Evolutionary conservation across 2,329 filamentous ascomycete genomes (phyloP).

Genomic region (Claviceps arundinis): DNA sequence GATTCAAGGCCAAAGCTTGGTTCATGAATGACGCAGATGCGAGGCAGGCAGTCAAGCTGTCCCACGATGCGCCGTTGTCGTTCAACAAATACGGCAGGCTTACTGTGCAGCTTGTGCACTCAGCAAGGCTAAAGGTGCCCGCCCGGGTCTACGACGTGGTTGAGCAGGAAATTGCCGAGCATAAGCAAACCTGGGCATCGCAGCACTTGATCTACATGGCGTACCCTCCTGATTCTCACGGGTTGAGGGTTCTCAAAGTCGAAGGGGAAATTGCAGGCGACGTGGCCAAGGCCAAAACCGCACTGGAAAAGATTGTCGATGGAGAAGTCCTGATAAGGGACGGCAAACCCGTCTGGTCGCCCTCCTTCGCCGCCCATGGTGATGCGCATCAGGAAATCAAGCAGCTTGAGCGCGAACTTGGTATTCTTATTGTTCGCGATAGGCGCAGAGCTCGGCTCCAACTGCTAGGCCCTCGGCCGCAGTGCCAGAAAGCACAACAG

Average conservation of each 20-base stretch:
- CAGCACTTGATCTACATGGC: slow-evolving; percentile 14
- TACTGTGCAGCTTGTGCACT: slow-evolving; percentile 22
- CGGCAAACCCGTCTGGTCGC: slow-evolving; percentile 18
- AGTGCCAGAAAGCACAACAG: not conserved
- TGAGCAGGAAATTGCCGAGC: slow-evolving; percentile 14
- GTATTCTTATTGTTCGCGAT: not conserved
- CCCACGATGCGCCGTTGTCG: slow-evolving; percentile 19
- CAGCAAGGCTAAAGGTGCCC: slow-evolving; percentile 24
- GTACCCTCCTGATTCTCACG: not conserved
- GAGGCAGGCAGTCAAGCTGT: slow-evolving; percentile 16
- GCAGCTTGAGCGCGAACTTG: not conserved
- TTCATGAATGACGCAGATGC: slow-evolving; percentile 26
- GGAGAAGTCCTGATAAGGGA: slow-evolving; percentile 17
- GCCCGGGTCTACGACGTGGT: slow-evolving; percentile 20
- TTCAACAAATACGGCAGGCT: slow-evolving; percentile 20
- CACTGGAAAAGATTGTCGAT: slow-evolving; percentile 19
- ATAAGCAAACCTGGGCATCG: slow-evolving; percentile 17
- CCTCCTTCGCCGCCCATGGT: slow-evolving; percentile 11
- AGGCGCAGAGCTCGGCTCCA: not conserved
- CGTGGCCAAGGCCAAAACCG: slow-evolving; percentile 19
- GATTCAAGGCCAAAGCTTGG: slow-evolving; percentile 25
- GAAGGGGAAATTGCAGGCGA: slow-evolving; percentile 19
- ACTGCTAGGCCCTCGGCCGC: not conserved
- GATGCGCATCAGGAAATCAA: not conserved
- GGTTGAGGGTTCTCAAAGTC: slow-evolving; percentile 22